Evolutionary conservation across 2,329 filamentous ascomycete genomes (phyloP).

Genomic region (Fusarium sp.): DNA sequence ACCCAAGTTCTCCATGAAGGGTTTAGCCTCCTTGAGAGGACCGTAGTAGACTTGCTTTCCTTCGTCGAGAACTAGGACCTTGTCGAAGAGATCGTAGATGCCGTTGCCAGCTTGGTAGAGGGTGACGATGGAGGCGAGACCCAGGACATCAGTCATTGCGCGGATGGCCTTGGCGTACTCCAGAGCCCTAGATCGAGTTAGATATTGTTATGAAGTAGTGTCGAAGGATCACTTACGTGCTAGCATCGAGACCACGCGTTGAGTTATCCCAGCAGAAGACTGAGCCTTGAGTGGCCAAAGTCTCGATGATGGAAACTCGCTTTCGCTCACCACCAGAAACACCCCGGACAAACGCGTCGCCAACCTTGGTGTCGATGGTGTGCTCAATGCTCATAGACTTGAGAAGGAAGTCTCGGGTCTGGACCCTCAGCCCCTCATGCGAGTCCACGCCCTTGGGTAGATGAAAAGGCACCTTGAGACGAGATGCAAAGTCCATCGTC

Average conservation of each 20-base stretch:
- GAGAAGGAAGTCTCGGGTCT: constrained; percentile 66
- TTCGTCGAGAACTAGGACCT: constrained; percentile 74
- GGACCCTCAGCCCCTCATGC: constrained; percentile 57
- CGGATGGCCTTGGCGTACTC: constrained; percentile 71
- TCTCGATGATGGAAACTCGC: constrained; percentile 75
- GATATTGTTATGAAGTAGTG: neutral
- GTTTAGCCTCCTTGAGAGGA: constrained; percentile 64
- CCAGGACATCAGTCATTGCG: constrained; percentile 71
- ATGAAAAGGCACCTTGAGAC: constrained; percentile 65
- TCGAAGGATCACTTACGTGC: constrained; percentile 55
- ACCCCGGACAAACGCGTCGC: constrained; percentile 73
- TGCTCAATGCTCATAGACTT: constrained; percentile 68
- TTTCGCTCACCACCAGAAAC: constrained; percentile 77
- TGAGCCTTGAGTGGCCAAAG: constrained; percentile 65
- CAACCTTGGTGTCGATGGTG: constrained; percentile 73
- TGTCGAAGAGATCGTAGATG: constrained; percentile 77
- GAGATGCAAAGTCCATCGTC: constrained; percentile 76
- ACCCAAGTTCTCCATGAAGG: constrained; percentile 73
- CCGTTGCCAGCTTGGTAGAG: constrained; percentile 77
- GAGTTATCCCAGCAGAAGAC: constrained; percentile 76
- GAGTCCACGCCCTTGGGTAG: constrained; percentile 57
- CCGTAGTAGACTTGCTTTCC: constrained; percentile 76
- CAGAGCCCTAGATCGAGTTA: constrained; percentile 56
- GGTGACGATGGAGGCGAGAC: constrained; percentile 70
- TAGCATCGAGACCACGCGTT: constrained; percentile 73